A percentile compares a stretch with the other conserved stretches of the same genome.
Evolutionary conservation across 169 alveolate genomes (phyloP).

Genomic region (Cardiosporidium cionae): DNA sequence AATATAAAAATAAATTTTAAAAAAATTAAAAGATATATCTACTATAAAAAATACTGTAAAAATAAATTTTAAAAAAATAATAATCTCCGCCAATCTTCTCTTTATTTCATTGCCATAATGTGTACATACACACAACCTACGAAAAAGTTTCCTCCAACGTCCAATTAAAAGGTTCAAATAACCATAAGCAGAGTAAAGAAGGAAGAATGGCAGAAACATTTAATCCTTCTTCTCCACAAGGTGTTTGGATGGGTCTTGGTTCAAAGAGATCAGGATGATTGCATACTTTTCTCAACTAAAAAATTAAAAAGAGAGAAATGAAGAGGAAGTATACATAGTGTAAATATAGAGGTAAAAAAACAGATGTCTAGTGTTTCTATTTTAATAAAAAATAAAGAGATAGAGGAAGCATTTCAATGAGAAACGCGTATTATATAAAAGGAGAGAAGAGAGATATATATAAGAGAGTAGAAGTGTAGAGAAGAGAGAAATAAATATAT

Average conservation of each 20-base stretch:
- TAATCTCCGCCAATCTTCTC: no score
- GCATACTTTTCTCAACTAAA: constrained; percentile 87
- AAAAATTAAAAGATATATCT: no score
- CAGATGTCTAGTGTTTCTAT: not conserved
- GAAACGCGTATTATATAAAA: no score
- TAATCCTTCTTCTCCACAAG: constrained; percentile 10
- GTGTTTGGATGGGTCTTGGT: constrained; percentile 57
- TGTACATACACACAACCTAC: no score
- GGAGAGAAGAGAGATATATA: not conserved
- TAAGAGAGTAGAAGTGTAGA: no score
- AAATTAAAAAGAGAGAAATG: not conserved
- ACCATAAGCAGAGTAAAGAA: constrained; percentile 18
- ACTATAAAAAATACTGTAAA: no score
- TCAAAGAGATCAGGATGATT: constrained; percentile 97
- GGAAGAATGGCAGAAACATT: constrained; percentile 1
- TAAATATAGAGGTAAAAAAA: not conserved
- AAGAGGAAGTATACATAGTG: not conserved
- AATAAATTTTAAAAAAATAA: no score
- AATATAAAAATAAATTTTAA: no score
- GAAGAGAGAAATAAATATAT: not conserved
- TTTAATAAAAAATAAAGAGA: not conserved
- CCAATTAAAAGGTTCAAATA: constrained; percentile 25
- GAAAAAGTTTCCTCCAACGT: not conserved
- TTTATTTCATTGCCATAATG: no score
- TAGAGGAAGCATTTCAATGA: no score